Conservation (phyloP, 331 rosid genomes). For the Acacia pycnantha region DNA sequence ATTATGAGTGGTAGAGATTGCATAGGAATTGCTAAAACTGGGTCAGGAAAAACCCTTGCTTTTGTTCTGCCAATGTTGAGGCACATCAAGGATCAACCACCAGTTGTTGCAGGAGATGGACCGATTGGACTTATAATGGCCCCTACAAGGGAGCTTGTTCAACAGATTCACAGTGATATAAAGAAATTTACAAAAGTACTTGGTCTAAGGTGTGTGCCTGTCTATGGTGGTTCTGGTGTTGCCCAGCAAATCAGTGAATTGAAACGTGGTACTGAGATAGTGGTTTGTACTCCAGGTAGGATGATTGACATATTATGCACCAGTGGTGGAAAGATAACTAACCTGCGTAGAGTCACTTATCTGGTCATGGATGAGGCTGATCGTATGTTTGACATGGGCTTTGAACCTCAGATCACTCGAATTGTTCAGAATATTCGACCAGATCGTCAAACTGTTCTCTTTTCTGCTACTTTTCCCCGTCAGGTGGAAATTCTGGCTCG, state of each 20-base stretch:
- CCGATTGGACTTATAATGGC: conserved; percentile 95
- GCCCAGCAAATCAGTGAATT: conserved; percentile 94
- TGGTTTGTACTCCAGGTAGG: conserved; percentile 95
- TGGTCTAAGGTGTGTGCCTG: conserved; percentile 90
- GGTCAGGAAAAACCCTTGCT: conserved; percentile 96
- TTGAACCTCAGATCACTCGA: conserved; percentile 91
- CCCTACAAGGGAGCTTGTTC: conserved; percentile 93
- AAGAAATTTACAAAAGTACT: conserved; percentile 72
- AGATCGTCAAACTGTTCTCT: conserved; percentile 87
- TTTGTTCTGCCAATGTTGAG: conserved; percentile 95
- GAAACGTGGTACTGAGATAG: conserved; percentile 92
- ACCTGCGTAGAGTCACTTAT: conserved; percentile 83
- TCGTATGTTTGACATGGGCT: conserved; percentile 98
- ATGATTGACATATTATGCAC: conserved; percentile 96
- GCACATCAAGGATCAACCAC: conserved; percentile 97
- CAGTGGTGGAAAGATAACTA: conserved; percentile 85
- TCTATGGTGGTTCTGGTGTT: conserved; percentile 95
- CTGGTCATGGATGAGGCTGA: conserved; percentile 98
- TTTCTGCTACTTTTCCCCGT: conserved; percentile 92
- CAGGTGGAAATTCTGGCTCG: conserved; percentile 92
- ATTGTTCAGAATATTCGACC: conserved; percentile 86
- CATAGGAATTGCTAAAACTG: conserved; percentile 76
- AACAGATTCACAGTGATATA: conserved; percentile 89
- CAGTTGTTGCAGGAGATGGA: conserved; percentile 85
- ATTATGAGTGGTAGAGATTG: conserved; percentile 77